Evolutionary conservation across 2,329 filamentous ascomycete genomes (phyloP), one percentile per base, ranked within the genome.

Genomic region (Leptographium lundbergii): DNA sequence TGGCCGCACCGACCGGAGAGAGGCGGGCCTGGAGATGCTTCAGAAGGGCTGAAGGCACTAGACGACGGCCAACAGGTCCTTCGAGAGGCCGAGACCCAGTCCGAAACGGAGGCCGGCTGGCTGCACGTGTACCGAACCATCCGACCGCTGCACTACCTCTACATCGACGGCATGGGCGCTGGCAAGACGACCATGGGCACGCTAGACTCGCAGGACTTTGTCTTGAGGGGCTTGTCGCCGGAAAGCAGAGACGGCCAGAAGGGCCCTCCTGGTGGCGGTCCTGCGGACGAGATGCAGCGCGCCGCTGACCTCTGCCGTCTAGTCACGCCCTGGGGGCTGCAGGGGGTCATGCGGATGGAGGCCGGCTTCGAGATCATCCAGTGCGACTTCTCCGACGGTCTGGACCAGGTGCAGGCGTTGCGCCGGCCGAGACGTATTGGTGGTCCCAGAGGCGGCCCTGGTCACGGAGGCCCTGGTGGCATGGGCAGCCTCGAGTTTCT

Each of bases 91-190:
- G 34, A 45, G 6, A 24, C 19, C 6, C 48, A 54, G 39, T 9
- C n/a, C 25, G 39, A 58, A 14, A 19, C 32, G 3, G 57, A 58
- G 13, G 56, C 57, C 2, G 86, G 86, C 4, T 87, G 83, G 65
- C 72, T 89, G 2, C 86, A 89, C 65, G 83, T 78, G 0, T 90
- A 88, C 66, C 75, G 75, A 14, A 78, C 84, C 3, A 78, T 72
- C 0, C 76, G 79, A 17, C 72, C 79, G 4, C 71, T 89, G 1
- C 77, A 77, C 7, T 73, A 88, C 6, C 71, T 90, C 2, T 88
- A 89, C 65, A 67, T 89, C 17, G 87, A 90, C 65, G 87, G 62
- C 45, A 63, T 63, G 62, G 59, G 62, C 53, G 62, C 61, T 25
- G 54, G 60, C 50, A 63, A 63, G 86, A 3, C 82, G 0, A 58